Base-by-base conservation (phyloP, 2,329 filamentous ascomycete genomes). In the Aciculosporium take region DNA sequence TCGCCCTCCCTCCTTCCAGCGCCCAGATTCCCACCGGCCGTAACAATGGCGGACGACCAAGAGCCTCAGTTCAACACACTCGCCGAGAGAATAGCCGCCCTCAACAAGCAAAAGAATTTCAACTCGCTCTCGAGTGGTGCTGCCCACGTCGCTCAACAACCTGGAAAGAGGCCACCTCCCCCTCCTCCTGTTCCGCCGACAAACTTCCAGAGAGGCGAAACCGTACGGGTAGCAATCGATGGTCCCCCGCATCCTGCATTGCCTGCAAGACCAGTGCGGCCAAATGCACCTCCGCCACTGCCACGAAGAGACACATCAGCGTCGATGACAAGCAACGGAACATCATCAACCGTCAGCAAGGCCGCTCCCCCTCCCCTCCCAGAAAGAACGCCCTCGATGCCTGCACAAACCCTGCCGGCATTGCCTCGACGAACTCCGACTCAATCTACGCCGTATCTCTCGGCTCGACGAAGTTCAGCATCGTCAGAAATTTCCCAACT, bases 101-200 rank as follows among this genome's bases (percentile, higher is more conserved):
- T 81, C 47, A 79, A 79, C 49, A 61, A 64, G 52, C 69, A 79
- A 56, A 73, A 74, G 58, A 73, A 72, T 62, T 74, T 79, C 61
- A 62, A 61, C 40, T n/a, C 32, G 12, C 33, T 20, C 12, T 13
- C 17, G 23, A 46, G 17, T 20, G 36, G 30, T 15, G 59, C 62
- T 18, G 56, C 15, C 24, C 45, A 23, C 27, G 35, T 28, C 27
- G 58, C 62, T 20, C 56, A 58, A 41, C 58, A 65, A 20, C 61
- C 65, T 21, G 69, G 67, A 66, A 71, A 46, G 41, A 48, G 55
- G 34, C 53, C 53, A 5, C 55, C 58, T 10, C 56, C 59, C 18
- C 52, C 58, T 13, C 69, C 68, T 35, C 64, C 67, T 10, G 61
- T 56, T 32, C 63, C 64, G 40, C 63, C 66, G 42, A 46, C 57